These are phyloP conservation scores for Apiotrichum brassicae DNA, from an alignment of 1,284 basidiomycete species.

Conservation along the genomic window DNA sequence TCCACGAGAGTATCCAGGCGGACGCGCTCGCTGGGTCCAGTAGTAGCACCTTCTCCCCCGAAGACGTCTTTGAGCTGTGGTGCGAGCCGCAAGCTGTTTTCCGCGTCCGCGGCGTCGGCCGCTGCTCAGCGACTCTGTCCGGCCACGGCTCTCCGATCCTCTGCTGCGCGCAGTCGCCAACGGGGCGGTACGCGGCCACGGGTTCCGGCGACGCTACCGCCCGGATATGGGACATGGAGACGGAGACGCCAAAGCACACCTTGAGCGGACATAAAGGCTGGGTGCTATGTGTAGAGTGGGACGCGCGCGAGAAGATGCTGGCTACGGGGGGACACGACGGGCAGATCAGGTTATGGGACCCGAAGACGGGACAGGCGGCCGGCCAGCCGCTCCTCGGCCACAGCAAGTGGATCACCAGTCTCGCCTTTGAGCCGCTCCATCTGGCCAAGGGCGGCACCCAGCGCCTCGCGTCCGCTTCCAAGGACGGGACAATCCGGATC, in stretches of 20 bases:
- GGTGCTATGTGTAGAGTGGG: slow-evolving; percentile 97
- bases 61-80: slow-evolving; percentile 77
- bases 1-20: slow-evolving; percentile 70
- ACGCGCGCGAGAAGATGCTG: slow-evolving; percentile 78
- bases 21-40: slow-evolving; percentile 64
- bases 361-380: slow-evolving; percentile 73
- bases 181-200: slow-evolving; percentile 82
- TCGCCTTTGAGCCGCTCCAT: slow-evolving; percentile 95
- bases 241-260: slow-evolving; percentile 84
- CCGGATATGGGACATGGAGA: slow-evolving; percentile 88
- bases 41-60: slow-evolving; percentile 58
- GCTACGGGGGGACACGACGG: slow-evolving; percentile 90
- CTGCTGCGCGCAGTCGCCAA: slow-evolving; percentile 92
- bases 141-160: slow-evolving; percentile 91
- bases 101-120: slow-evolving; percentile 82
- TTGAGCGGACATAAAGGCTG: slow-evolving; percentile 86
- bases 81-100: slow-evolving; percentile 96
- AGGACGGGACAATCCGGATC: slow-evolving; percentile 89
- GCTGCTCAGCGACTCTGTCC: slow-evolving; percentile 83
- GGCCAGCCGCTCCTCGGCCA: slow-evolving; percentile 86
- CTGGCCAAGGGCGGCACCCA: slow-evolving; percentile 57
- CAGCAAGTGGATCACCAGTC: slow-evolving; percentile 93
- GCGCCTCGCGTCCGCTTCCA: slow-evolving; percentile 89
- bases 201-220: slow-evolving; percentile 93
- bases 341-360: slow-evolving; percentile 83